Conservation (phyloP, 306 rosid species). For the Alnus glutinosa region DNA sequence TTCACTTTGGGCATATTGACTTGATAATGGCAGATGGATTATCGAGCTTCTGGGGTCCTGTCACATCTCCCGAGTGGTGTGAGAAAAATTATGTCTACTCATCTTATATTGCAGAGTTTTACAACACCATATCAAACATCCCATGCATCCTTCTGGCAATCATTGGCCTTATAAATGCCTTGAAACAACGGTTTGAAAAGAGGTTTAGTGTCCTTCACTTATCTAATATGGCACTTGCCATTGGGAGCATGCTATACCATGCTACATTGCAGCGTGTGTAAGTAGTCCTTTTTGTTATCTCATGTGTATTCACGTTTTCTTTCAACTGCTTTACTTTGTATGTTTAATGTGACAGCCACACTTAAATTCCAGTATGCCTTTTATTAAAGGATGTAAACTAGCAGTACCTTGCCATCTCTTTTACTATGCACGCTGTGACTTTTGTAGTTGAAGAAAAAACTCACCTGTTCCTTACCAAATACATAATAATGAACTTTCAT, state of each 20-base stretch:
- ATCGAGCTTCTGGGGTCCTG: slow-evolving; percentile 91
- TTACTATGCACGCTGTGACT: not conserved
- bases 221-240: slow-evolving; percentile 79
- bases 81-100: slow-evolving; percentile 74
- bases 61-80: slow-evolving; percentile 76
- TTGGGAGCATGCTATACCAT: slow-evolving; percentile 90
- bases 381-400: not conserved
- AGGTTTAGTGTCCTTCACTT: slow-evolving; percentile 85
- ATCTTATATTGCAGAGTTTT: slow-evolving; percentile 82
- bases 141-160: slow-evolving; percentile 82
- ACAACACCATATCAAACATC: slow-evolving; percentile 74
- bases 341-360: not conserved
- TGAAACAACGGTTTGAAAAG: slow-evolving; percentile 85
- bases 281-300: slow-evolving; percentile 39
- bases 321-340: not conserved
- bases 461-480: not conserved
- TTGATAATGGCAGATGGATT: slow-evolving; percentile 53
- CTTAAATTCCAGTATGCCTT: not conserved
- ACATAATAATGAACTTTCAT: no score
- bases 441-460: not conserved
- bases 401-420: no score
- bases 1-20: not conserved
- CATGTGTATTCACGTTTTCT: not conserved
- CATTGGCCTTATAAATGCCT: slow-evolving; percentile 76
- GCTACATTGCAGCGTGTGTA: slow-evolving; percentile 80